phyloP scores from a whole-genome alignment of 176 grass and related monocot genomes.

The Otatea glauca region DNA sequence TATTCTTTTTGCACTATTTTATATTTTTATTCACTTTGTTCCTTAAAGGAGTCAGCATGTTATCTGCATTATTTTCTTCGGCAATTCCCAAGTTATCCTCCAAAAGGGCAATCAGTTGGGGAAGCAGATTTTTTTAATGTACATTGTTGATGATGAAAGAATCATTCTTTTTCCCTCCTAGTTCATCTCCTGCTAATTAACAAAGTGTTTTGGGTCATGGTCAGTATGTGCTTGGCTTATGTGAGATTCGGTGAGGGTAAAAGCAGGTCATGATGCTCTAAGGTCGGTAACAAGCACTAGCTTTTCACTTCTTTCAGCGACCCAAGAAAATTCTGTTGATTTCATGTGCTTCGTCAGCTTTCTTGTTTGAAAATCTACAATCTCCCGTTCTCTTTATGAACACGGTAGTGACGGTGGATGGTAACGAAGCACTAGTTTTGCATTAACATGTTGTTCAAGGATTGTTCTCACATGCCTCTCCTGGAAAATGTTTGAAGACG shows the following conservation, averaged over 20 bases:
- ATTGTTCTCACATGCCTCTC: too few relatives aligned
- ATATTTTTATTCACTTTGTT: not conserved
- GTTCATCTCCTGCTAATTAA: not conserved
- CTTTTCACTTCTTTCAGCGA: constrained; percentile 18
- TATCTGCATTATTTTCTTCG: too few relatives aligned
- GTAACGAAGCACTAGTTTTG: too few relatives aligned
- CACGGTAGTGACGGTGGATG: too few relatives aligned
- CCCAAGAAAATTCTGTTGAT: constrained; percentile 15
- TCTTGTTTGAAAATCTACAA: not conserved
- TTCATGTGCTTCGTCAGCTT: not conserved
- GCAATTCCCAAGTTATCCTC: constrained; percentile 21
- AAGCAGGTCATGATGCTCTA: not conserved
- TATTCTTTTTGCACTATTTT: too few relatives aligned
- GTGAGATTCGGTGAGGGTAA: too few relatives aligned
- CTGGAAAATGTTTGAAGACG: too few relatives aligned
- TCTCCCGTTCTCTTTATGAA: too few relatives aligned
- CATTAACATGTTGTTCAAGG: too few relatives aligned
- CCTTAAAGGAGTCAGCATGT: not conserved
- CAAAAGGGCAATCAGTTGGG: constrained; percentile 18
- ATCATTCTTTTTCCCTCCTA: constrained; percentile 7
- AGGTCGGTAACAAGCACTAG: constrained; percentile 29
- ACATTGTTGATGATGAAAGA: constrained; percentile 22
- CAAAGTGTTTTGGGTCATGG: not conserved
- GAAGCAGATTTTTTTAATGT: not conserved
- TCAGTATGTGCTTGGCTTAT: constrained; percentile 17